A percentile compares a stretch with the other conserved stretches of the same genome.
Evolutionary conservation across 805 yeast genomes (phyloP).

Genomic region (Diddensiella transvaalensis): DNA sequence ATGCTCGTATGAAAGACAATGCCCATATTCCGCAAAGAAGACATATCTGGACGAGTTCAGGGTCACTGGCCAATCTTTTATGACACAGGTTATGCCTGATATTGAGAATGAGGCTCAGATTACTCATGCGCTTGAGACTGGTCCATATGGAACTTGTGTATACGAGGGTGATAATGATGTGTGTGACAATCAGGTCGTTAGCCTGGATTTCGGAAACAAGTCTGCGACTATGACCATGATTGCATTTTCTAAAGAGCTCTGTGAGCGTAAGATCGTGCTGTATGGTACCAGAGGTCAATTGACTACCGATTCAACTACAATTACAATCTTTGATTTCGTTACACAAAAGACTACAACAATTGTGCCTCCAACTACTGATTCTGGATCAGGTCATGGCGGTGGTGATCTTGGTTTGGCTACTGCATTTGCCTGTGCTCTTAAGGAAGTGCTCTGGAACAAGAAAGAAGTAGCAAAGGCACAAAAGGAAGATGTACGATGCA

Average conservation of each 20-base stretch:
- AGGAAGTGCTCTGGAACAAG: constrained; percentile 17
- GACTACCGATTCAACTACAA: constrained; percentile 23
- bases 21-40: constrained; percentile 26
- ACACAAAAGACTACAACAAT: constrained; percentile 14
- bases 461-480: constrained; percentile 21
- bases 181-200: constrained; percentile 27
- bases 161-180: constrained; percentile 27
- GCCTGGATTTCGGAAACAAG: constrained; percentile 24
- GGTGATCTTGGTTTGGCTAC: constrained; percentile 28
- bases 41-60: constrained; percentile 21
- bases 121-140: constrained; percentile 19
- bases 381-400: constrained; percentile 29
- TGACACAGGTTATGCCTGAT: constrained; percentile 22
- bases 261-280: constrained; percentile 22
- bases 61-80: constrained; percentile 16
- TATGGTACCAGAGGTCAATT: constrained; percentile 28
- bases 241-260: constrained; percentile 25
- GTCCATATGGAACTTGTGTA: constrained; percentile 27
- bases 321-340: constrained; percentile 23
- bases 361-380: constrained; percentile 18
- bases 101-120: constrained; percentile 23
- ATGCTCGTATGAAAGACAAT: constrained; percentile 21
- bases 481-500: constrained; percentile 19
- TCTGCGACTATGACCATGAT: constrained; percentile 31
- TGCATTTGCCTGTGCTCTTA: constrained; percentile 24